These are phyloP conservation scores for Wickerhamiella musiphila DNA, from an alignment of 805 yeast species.

Conservation along the genomic window DNA sequence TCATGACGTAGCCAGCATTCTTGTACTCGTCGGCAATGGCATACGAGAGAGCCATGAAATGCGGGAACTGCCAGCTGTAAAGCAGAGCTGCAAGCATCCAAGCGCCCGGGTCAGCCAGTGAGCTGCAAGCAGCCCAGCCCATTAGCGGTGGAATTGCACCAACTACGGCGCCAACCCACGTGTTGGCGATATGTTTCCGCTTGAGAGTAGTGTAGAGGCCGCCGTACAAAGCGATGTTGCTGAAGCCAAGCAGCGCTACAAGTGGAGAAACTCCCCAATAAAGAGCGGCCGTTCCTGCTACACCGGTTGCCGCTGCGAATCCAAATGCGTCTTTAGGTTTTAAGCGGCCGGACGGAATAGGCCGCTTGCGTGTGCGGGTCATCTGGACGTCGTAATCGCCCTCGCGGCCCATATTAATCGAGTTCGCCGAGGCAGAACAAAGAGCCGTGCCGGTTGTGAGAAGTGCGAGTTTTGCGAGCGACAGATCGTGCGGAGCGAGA, in stretches of 20 bases:
- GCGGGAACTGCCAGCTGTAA: conserved; percentile 98
- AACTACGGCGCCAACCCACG: conserved; percentile 98
- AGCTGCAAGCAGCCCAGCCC: conserved; percentile 91
- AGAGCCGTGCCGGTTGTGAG: conserved; percentile 74
- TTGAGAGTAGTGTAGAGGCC: conserved; percentile 87
- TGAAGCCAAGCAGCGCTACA: conserved; percentile 64
- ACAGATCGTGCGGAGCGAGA: conserved; percentile 66
- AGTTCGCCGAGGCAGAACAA: conserved; percentile 87
- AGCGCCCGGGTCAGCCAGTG: conserved; percentile 67
- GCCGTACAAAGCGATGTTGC: conserved; percentile 68
- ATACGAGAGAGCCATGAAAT: conserved; percentile 83
- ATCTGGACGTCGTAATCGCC: conserved; percentile 74
- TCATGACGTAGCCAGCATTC: conserved; percentile 93
- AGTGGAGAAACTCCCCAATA: conserved; percentile 71
- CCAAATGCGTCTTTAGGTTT: conserved; percentile 59
- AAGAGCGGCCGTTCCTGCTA: conserved; percentile 49
- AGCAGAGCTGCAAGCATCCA: conserved; percentile 84
- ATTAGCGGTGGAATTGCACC: conserved; percentile 97
- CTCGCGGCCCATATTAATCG: conserved; percentile 93
- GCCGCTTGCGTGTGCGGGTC: conserved; percentile 78
- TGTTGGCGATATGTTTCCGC: conserved; percentile 66
- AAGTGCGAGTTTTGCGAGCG: conserved; percentile 49
- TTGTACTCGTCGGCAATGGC: conserved; percentile 76
- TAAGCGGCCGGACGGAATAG: conserved; percentile 71
- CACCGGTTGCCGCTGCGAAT: conserved; percentile 65